These are phyloP conservation scores for Stachybotrys elegans DNA, from an alignment of 2,329 filamentous ascomycete species.

Conservation along the genomic window DNA sequence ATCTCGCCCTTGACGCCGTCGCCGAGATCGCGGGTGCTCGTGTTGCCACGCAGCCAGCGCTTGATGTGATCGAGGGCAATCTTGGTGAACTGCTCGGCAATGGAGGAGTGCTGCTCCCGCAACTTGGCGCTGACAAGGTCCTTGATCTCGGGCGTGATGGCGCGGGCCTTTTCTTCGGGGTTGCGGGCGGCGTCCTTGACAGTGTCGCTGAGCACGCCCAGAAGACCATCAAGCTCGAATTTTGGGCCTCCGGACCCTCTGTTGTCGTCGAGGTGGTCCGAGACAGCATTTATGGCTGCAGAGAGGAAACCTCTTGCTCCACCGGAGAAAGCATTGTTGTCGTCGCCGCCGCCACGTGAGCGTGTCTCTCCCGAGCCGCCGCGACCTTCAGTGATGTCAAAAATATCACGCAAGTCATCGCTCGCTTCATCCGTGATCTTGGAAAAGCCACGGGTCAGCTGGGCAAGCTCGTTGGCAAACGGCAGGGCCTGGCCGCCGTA, in stretches of 20 bases:
- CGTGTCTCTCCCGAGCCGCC: constrained; percentile 13
- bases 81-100: constrained; percentile 40
- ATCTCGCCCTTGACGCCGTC: constrained; percentile 39
- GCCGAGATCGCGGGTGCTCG: constrained; percentile 33
- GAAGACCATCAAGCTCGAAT: constrained; percentile 36
- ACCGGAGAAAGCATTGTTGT: constrained; percentile 17
- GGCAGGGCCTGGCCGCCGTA: constrained; percentile 36
- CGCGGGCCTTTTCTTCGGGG: constrained; percentile 39
- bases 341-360: constrained; percentile 18
- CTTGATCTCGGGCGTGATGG: constrained; percentile 42
- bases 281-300: constrained; percentile 33
- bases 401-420: constrained; percentile 38
- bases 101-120: constrained; percentile 34
- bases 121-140: constrained; percentile 35
- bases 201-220: constrained; percentile 35
- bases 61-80: constrained; percentile 43
- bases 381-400: constrained; percentile 33
- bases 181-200: constrained; percentile 39
- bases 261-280: constrained; percentile 33
- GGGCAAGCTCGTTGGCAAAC: constrained; percentile 40
- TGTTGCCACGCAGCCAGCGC: constrained; percentile 38
- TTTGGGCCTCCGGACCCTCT: constrained; percentile 21
- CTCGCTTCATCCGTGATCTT: constrained; percentile 34
- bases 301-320: constrained; percentile 33
- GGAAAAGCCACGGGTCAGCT: constrained; percentile 33